Evolutionary conservation across 163 green algal species (phyloP).

Genomic region (Volvox carteri): DNA sequence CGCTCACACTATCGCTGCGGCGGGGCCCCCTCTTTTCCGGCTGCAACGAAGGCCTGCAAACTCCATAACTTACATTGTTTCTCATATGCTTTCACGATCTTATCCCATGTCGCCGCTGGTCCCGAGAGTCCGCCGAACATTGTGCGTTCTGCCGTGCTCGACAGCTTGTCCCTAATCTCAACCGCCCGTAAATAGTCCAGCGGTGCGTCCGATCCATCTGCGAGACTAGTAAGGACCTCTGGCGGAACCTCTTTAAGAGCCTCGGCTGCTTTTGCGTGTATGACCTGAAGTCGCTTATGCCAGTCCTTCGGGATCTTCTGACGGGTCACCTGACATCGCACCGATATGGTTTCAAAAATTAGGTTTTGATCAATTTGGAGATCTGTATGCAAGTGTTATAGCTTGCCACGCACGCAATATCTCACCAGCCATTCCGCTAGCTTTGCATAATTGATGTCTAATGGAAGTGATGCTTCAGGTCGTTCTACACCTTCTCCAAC

Average conservation of each 20-base stretch:
- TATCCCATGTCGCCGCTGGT: constrained; percentile 77
- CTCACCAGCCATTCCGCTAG: constrained; percentile 82
- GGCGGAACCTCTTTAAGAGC: constrained; percentile 69
- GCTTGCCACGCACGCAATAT: background rate
- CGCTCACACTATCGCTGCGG: too few species aligned
- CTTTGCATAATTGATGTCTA: constrained; percentile 83
- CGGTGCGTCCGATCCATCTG: constrained; percentile 58
- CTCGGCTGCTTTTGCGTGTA: constrained; percentile 74
- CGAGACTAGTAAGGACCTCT: constrained; percentile 56
- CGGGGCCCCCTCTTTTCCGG: too few species aligned
- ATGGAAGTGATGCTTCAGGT: constrained; percentile 71
- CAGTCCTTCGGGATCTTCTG: constrained; percentile 82
- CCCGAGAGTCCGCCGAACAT: constrained; percentile 81
- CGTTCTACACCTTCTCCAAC: constrained; percentile 74
- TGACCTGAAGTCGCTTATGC: constrained; percentile 77
- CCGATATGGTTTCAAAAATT: background rate
- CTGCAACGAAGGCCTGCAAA: too few species aligned
- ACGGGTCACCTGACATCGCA: constrained; percentile 69
- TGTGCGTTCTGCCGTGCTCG: constrained; percentile 69
- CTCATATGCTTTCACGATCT: constrained; percentile 83
- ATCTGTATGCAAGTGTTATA: background rate
- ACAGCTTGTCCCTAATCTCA: constrained; percentile 73
- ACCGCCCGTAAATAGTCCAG: constrained; percentile 72
- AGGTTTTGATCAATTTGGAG: background rate
- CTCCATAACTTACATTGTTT: constrained; percentile 75